Percentiles rank a stretch among this genome's conserved stretches.
phyloP scores from a whole-genome alignment of 2,329 filamentous ascomycete genomes.

The Monosporascus sp. region DNA sequence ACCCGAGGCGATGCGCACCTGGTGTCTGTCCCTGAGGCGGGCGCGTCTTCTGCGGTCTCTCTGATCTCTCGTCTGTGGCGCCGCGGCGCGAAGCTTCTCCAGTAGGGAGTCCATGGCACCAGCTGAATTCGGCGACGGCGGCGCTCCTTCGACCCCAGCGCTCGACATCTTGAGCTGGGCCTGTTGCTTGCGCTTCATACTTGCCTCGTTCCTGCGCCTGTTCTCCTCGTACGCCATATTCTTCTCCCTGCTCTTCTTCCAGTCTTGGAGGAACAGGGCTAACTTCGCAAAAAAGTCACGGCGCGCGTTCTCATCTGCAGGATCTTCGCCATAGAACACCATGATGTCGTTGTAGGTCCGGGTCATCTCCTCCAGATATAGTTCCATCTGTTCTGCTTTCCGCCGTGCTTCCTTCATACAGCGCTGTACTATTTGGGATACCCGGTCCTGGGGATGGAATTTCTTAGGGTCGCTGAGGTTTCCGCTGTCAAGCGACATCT shows the following conservation, averaged over 20 bases:
- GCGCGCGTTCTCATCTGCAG: slow-evolving; percentile 83
- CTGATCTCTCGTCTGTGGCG: slow-evolving; percentile 83
- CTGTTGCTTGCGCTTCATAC: slow-evolving; percentile 79
- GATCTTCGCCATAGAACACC: slow-evolving; percentile 93
- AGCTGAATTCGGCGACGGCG: slow-evolving; percentile 64
- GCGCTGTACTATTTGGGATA: slow-evolving; percentile 83
- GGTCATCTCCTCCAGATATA: slow-evolving; percentile 90
- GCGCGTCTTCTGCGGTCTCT: slow-evolving; percentile 83
- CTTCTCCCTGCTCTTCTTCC: slow-evolving; percentile 95
- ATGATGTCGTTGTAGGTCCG: slow-evolving; percentile 92
- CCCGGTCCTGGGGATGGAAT: slow-evolving; percentile 95
- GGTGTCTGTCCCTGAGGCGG: slow-evolving; percentile 82
- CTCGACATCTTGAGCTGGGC: slow-evolving; percentile 58
- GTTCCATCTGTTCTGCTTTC: slow-evolving; percentile 91
- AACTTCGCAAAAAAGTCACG: slow-evolving; percentile 95
- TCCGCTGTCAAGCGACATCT: slow-evolving; percentile 84
- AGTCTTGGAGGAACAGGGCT: slow-evolving; percentile 82
- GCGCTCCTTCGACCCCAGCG: slow-evolving; percentile 36
- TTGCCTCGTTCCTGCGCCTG: slow-evolving; percentile 79
- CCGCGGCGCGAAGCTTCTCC: slow-evolving; percentile 89
- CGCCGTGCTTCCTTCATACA: slow-evolving; percentile 94
- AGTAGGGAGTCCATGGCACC: slow-evolving; percentile 95
- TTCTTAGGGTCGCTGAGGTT: slow-evolving; percentile 95
- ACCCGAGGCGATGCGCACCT: slow-evolving; percentile 83
- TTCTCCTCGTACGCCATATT: slow-evolving; percentile 79